phyloP scores from a whole-genome alignment of 257 asterid species.

The Fraxinus anomala region DNA sequence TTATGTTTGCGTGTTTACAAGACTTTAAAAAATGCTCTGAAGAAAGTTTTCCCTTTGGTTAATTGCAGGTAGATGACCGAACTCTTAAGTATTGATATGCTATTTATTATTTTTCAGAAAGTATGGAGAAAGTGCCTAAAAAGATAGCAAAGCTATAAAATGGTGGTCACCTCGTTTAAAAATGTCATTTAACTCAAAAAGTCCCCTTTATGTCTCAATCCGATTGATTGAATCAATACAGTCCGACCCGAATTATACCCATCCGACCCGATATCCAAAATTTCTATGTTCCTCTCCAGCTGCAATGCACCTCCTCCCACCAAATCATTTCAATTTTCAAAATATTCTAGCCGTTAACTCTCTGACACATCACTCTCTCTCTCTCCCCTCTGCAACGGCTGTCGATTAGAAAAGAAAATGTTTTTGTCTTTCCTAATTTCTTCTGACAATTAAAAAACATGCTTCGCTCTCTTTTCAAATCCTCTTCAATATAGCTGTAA shows the following conservation, averaged over 20 bases:
- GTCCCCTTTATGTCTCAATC: background rate
- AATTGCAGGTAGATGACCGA: too few species aligned
- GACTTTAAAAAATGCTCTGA: too few species aligned
- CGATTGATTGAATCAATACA: background rate
- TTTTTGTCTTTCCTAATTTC: slow-evolving; percentile 4
- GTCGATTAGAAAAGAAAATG: slow-evolving; percentile 2
- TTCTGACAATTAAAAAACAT: slow-evolving; percentile 2
- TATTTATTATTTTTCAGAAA: background rate
- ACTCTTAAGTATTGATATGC: background rate
- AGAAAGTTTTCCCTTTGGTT: too few species aligned
- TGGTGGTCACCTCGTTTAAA: background rate
- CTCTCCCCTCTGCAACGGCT: slow-evolving; percentile 26
- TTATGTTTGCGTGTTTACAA: too few species aligned
- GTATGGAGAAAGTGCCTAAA: background rate
- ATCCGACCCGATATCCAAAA: background rate
- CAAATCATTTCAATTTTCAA: slow-evolving; percentile 52
- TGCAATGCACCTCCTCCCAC: slow-evolving; percentile 51
- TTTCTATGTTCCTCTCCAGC: slow-evolving; percentile 6
- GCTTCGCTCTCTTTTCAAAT: background rate
- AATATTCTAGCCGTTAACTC: slow-evolving; percentile 65
- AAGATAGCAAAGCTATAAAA: background rate
- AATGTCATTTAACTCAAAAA: background rate
- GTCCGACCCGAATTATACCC: background rate
- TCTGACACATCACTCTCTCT: slow-evolving; percentile 19
- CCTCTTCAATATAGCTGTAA: background rate